Percentiles rank a stretch among this genome's conserved stretches.
Evolutionary conservation across 352 stramenopile species (phyloP).

Genomic region (Pythium pectinolyticum): DNA sequence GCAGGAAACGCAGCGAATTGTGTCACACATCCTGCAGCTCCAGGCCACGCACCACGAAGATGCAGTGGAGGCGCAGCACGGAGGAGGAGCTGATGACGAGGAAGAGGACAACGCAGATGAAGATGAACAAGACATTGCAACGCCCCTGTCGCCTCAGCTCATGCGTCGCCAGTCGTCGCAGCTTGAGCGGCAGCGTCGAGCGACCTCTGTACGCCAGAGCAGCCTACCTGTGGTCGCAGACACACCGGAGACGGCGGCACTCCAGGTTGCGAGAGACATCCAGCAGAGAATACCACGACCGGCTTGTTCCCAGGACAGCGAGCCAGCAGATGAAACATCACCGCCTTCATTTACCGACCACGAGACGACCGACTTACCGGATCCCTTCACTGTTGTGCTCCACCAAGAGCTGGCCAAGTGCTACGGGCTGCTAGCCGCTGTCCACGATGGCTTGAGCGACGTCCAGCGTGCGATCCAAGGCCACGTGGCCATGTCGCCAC

Average conservation of each 20-base stretch:
- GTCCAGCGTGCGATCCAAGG: conserved; percentile 64
- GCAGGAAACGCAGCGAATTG: conserved; percentile 49
- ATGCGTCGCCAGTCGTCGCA: conserved; percentile 3
- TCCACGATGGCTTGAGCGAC: conserved; percentile 41
- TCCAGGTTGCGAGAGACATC: conserved; percentile 25
- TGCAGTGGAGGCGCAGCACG: background rate
- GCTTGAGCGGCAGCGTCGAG: background rate
- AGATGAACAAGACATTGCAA: background rate
- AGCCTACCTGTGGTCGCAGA: background rate
- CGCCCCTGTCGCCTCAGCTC: background rate
- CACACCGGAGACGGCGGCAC: conserved; percentile 1
- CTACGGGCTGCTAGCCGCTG: conserved; percentile 42
- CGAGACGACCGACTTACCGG: conserved; percentile 12
- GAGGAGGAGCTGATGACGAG: background rate
- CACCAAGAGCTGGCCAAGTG: conserved; percentile 63
- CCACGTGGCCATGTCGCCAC: conserved; percentile 51
- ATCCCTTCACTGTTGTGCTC: conserved; percentile 66
- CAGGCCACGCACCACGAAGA: conserved; percentile 26
- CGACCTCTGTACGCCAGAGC: background rate
- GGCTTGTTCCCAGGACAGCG: background rate
- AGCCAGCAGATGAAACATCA: background rate
- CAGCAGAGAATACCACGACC: conserved; percentile 23
- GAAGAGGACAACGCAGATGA: conserved; percentile 7
- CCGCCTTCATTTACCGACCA: background rate
- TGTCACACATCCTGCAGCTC: conserved; percentile 41